Evolutionary conservation across 257 asterid genomes (phyloP).

Genomic region (Salvia hispanica): DNA sequence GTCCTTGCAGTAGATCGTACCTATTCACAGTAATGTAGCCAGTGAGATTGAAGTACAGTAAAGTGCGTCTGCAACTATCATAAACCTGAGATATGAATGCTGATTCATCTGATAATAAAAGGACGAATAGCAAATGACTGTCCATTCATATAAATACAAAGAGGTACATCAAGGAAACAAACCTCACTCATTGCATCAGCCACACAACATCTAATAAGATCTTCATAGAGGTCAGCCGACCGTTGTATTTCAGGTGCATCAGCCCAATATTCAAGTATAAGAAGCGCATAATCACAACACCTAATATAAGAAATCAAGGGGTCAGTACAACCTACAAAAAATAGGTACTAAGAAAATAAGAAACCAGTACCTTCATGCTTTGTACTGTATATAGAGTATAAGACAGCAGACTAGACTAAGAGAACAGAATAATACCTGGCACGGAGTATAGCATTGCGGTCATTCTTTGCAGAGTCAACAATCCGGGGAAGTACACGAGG

Average conservation of each 20-base stretch:
- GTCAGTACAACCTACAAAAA: constrained; percentile 23
- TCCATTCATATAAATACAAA: too few relatives aligned
- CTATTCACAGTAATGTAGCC: constrained; percentile 44
- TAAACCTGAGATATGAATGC: constrained; percentile 14
- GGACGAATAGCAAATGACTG: too few relatives aligned
- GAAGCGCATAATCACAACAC: constrained; percentile 96
- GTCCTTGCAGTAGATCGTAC: constrained; percentile 96
- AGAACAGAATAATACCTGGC: constrained; percentile 63
- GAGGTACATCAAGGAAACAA: constrained; percentile 27
- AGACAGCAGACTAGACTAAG: constrained; percentile 19
- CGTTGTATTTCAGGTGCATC: constrained; percentile 99
- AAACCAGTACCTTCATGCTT: too few relatives aligned
- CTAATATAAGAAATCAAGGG: constrained; percentile 46
- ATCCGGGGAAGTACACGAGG: constrained; percentile 87
- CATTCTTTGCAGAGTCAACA: constrained; percentile 91
- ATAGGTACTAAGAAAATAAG: neutral
- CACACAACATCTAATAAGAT: constrained; percentile 88
- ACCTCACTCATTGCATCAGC: constrained; percentile 99
- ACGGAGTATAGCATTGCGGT: constrained; percentile 92
- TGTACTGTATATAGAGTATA: constrained; percentile 30
- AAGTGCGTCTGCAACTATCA: neutral
- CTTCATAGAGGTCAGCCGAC: constrained; percentile 91
- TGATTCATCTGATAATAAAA: constrained; percentile 21
- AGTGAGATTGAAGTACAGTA: constrained; percentile 23
- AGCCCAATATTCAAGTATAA: constrained; percentile 95